These are phyloP conservation scores for Hypholoma fasciculare DNA, from an alignment of 768 basidiomycete genomes.

Conservation along the genomic window DNA sequence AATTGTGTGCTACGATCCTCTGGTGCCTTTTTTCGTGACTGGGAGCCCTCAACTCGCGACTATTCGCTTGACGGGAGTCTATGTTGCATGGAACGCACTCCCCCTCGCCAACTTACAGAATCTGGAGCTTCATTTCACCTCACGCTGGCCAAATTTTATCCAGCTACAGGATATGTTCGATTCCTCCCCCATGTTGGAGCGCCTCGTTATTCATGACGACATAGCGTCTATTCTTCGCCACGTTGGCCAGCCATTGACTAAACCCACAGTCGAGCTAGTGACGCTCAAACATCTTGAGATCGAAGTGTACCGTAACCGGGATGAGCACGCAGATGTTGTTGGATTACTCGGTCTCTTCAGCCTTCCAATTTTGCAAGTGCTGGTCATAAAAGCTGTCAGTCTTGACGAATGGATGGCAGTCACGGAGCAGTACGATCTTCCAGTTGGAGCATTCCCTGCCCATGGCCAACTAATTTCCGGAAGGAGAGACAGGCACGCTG, in stretches of 20 bases:
- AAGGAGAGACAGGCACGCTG: not conserved
- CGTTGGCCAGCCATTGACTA: slow-evolving; percentile 17
- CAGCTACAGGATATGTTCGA: slow-evolving; percentile 19
- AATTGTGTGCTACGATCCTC: slow-evolving; percentile 21
- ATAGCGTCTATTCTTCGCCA: slow-evolving; percentile 20
- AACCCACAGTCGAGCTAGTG: slow-evolving; percentile 14
- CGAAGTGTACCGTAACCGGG: slow-evolving; percentile 17
- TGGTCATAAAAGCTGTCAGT: slow-evolving; percentile 11
- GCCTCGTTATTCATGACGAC: slow-evolving; percentile 25
- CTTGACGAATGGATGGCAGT: slow-evolving; percentile 17
- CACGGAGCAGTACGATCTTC: slow-evolving; percentile 9
- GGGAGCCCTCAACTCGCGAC: slow-evolving; percentile 19
- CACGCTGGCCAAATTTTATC: slow-evolving; percentile 23
- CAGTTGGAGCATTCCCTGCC: slow-evolving; percentile 1
- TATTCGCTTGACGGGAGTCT: slow-evolving; percentile 22
- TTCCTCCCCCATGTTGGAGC: slow-evolving; percentile 23
- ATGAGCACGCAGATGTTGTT: slow-evolving; percentile 16
- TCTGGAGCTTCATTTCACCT: slow-evolving; percentile 24
- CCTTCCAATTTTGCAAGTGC: slow-evolving; percentile 14
- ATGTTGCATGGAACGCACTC: slow-evolving; percentile 24
- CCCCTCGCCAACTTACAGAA: slow-evolving; percentile 18
- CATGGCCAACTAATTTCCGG: not conserved
- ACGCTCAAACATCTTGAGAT: slow-evolving; percentile 19
- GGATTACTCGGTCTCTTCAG: slow-evolving; percentile 19
- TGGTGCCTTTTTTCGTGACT: slow-evolving; percentile 23